Evolutionary conservation across 352 stramenopile species (phyloP).

Genomic region (Pythium dissimile): DNA sequence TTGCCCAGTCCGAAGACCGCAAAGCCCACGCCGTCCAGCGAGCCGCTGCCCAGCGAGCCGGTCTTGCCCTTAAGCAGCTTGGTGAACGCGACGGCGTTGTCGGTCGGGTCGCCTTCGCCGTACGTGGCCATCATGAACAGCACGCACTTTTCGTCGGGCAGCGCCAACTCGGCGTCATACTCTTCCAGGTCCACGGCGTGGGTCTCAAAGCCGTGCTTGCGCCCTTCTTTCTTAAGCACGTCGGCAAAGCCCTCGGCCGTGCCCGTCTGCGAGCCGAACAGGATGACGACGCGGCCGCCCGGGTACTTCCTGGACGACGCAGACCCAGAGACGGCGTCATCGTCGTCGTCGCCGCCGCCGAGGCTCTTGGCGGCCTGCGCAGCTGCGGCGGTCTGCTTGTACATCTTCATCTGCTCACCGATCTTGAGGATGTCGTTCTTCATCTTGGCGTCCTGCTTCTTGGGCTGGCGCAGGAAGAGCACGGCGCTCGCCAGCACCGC

Average conservation of each 20-base stretch:
- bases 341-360: neutral
- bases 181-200: conserved; percentile 95
- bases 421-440: conserved; percentile 67
- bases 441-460: conserved; percentile 53
- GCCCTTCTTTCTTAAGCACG: conserved; percentile 88
- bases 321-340: too few species aligned
- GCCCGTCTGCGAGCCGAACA: conserved; percentile 97
- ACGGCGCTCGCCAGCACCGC: conserved; percentile 59
- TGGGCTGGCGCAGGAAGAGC: conserved; percentile 53
- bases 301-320: conserved; percentile 33
- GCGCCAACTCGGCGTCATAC: conserved; percentile 73
- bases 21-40: conserved; percentile 78
- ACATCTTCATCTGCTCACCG: conserved; percentile 80
- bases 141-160: conserved; percentile 54
- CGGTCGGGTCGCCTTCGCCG: conserved; percentile 97
- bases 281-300: conserved; percentile 83
- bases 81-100: conserved; percentile 95
- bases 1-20: conserved; percentile 98
- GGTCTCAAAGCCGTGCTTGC: conserved; percentile 83
- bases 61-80: conserved; percentile 86
- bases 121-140: conserved; percentile 98
- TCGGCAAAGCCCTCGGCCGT: conserved; percentile 97
- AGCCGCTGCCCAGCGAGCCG: conserved; percentile 10
- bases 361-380: neutral
- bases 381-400: conserved; percentile 56